Percentiles rank a stretch among this genome's conserved stretches.
Evolutionary conservation across 495 filamentous ascomycete genomes (phyloP).

Genomic region (Lophiotrema nucula): DNA sequence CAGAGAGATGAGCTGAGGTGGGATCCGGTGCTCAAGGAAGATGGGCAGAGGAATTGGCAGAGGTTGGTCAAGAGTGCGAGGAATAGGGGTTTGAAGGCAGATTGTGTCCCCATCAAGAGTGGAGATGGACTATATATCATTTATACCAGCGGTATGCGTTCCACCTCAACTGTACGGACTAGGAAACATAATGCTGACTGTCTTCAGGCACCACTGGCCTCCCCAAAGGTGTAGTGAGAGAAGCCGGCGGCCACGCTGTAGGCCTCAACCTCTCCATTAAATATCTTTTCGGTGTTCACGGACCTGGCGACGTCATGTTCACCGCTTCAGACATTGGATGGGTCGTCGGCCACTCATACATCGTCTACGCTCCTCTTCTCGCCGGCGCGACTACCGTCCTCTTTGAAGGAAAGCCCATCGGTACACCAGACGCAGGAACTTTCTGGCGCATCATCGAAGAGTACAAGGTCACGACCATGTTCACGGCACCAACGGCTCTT

Average conservation of each 20-base stretch:
- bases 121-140: conserved; percentile 85
- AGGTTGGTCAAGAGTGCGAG: conserved; percentile 66
- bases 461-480: conserved; percentile 78
- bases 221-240: conserved; percentile 83
- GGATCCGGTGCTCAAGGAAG: conserved; percentile 61
- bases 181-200: conserved; percentile 23
- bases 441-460: conserved; percentile 87
- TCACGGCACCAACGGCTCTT: conserved; percentile 83
- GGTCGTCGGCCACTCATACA: conserved; percentile 46
- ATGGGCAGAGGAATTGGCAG: conserved; percentile 77
- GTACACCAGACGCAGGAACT: conserved; percentile 80
- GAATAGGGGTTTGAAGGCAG: conserved; percentile 62
- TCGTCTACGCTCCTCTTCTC: conserved; percentile 80
- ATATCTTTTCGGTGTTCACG: conserved; percentile 75
- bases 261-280: conserved; percentile 75
- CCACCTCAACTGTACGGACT: neutral
- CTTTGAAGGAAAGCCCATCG: conserved; percentile 89
- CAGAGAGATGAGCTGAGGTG: conserved; percentile 73
- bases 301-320: conserved; percentile 81
- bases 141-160: conserved; percentile 65
- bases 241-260: conserved; percentile 85
- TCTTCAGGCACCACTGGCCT: conserved; percentile 71
- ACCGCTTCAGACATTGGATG: conserved; percentile 56
- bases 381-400: conserved; percentile 82
- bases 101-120: conserved; percentile 71